These are phyloP conservation scores for Eutypella sp. DNA, from an alignment of 2,329 filamentous ascomycete species.

Conservation along the genomic window DNA sequence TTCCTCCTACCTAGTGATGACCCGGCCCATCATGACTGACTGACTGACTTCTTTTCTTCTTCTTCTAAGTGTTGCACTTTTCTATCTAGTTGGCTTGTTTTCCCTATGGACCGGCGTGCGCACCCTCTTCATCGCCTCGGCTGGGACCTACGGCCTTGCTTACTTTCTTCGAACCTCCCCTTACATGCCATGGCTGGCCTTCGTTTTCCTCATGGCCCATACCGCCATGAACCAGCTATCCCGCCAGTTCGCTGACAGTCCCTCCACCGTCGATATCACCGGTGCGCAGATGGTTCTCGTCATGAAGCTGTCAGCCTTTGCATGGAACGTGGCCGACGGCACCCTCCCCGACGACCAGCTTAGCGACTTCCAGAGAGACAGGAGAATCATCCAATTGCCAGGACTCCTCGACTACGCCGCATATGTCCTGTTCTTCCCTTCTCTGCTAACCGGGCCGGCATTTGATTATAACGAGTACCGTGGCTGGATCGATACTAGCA, in stretches of 20 bases:
- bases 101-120: constrained; percentile 82
- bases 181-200: constrained; percentile 97
- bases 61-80: constrained; percentile 42
- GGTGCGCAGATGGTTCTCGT: constrained; percentile 96
- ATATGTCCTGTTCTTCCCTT: constrained; percentile 94
- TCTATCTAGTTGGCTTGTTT: constrained; percentile 91
- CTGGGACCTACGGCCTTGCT: constrained; percentile 77
- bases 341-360: constrained; percentile 72
- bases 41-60: constrained; percentile 5
- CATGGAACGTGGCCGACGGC: constrained; percentile 97
- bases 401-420: constrained; percentile 74
- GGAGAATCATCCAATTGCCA: constrained; percentile 71
- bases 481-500: constrained; percentile 86
- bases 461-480: constrained; percentile 94
- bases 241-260: constrained; percentile 66
- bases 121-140: constrained; percentile 74
- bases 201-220: constrained; percentile 91
- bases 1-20: constrained; percentile 1
- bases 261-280: constrained; percentile 76
- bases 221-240: constrained; percentile 87
- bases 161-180: constrained; percentile 72
- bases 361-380: constrained; percentile 81
- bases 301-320: constrained; percentile 96
- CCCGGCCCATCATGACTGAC: background rate
- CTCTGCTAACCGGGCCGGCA: constrained; percentile 80